Evolutionary conservation across 306 rosid species (phyloP), one percentile per base, ranked within the genome.

Genomic region (Dalbergia oliveri): DNA sequence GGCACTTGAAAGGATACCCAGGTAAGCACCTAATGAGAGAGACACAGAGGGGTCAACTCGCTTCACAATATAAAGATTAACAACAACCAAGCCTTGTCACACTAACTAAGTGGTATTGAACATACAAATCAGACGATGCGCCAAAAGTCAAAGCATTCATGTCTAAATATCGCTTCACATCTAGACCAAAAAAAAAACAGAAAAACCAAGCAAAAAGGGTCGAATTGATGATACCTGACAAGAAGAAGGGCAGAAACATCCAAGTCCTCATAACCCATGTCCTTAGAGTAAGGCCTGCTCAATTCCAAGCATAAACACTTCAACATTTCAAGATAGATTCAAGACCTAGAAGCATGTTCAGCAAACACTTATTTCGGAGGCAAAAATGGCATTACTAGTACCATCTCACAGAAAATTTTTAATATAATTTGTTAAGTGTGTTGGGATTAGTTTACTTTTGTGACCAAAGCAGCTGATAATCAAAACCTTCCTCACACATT

Each of bases 1-100:
- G 97, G 34, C 90, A 91, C 88, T 93, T 94, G 90, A 85, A 90
- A 80, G 99, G 99, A 85, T 94, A 94, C 19, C 97, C 99, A 23
- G 98, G 97, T 70, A 92, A 79, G 88, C 85, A 91, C 88, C 98
- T 94, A 81, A 67, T 6, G 61, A 73, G 70, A 63, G 53, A 50
- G 19, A 69, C 54, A 16, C 61, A 81, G 11, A 73, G 9, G 19
- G 60, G 60, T 15, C 60, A 54, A 54, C 0, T 54, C 9, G 4
- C 9, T 16, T 16, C 26, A 54, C 18, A 50, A 50, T 12, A 12
- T 12, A 12, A 14, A 11, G 54, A 49, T 49, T 13, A 49, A 49
- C 54, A 11, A 12, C 14, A 1, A 4, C n/a, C 47, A 43, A 9
- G 10, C 9, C 47, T 43, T 43, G 47, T 43, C 10, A 0, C 47